A percentile compares a stretch with the other conserved stretches of the same genome.
Conservation (phyloP, 2,329 filamentous ascomycete genomes). For the Seiridium unicorne region DNA sequence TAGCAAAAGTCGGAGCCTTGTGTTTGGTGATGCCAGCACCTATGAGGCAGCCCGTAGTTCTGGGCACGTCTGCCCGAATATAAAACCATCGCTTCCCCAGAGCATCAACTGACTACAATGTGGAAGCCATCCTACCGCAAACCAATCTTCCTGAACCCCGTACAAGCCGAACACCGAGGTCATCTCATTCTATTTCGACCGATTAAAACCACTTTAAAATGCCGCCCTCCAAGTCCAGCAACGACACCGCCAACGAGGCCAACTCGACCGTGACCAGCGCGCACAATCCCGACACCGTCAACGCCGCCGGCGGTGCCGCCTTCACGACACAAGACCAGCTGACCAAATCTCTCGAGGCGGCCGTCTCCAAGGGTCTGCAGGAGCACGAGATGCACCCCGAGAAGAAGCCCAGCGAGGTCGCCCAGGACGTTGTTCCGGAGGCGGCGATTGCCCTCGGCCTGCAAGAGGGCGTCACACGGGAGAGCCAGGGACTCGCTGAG, state of each 20-base stretch:
- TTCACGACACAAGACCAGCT: neutral
- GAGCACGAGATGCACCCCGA: neutral
- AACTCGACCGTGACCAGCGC: neutral
- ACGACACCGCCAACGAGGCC: neutral
- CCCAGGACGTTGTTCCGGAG: neutral
- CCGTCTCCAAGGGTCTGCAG: neutral
- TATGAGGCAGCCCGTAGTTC: too few relatives aligned
- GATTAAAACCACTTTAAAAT: neutral
- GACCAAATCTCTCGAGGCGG: neutral
- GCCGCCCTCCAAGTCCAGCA: neutral
- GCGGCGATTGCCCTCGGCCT: too few relatives aligned
- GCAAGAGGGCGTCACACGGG: too few relatives aligned
- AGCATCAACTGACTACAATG: too few relatives aligned
- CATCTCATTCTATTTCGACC: neutral
- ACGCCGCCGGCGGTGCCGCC: slow-evolving; percentile 29
- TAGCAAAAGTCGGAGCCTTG: neutral
- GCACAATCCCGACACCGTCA: slow-evolving; percentile 9
- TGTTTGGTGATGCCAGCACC: neutral
- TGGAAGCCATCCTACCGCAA: too few relatives aligned
- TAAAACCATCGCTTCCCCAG: too few relatives aligned
- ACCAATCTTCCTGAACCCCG: too few relatives aligned
- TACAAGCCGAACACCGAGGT: neutral
- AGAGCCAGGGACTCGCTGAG: too few relatives aligned
- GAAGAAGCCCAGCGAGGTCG: neutral
- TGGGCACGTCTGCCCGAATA: too few relatives aligned